Evolutionary conservation across 495 filamentous ascomycete species (phyloP).

Genomic region (Viridothelium virens): DNA sequence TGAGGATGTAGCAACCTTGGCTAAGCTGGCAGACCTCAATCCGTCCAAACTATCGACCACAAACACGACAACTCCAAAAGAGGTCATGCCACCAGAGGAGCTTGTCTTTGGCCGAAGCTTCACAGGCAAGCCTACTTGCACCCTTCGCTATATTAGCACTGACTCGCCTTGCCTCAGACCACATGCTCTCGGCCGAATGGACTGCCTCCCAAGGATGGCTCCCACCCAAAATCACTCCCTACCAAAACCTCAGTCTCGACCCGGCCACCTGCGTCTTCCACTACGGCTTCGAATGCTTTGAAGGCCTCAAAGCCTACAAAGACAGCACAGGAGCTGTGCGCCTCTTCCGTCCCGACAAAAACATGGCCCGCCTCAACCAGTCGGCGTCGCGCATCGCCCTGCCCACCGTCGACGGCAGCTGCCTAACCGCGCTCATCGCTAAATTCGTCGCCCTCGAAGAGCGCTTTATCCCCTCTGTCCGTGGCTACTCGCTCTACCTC

Average conservation of each 20-base stretch:
- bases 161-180: conserved; percentile 50
- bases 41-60: conserved; percentile 64
- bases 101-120: conserved; percentile 84
- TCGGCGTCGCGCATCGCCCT: conserved; percentile 85
- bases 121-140: conserved; percentile 51
- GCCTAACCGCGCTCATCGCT: conserved; percentile 70
- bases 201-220: conserved; percentile 74
- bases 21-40: conserved; percentile 55
- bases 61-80: conserved; percentile 67
- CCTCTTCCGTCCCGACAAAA: conserved; percentile 91
- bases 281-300: conserved; percentile 95
- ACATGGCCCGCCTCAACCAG: conserved; percentile 89
- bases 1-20: conserved; percentile 25
- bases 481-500: conserved; percentile 89
- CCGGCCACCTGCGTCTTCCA: conserved; percentile 96
- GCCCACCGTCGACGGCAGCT: conserved; percentile 65
- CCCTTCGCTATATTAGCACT: background rate
- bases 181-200: conserved; percentile 97
- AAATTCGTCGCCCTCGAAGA: conserved; percentile 71
- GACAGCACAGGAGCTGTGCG: conserved; percentile 64
- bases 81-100: conserved; percentile 61
- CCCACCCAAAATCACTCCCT: conserved; percentile 71
- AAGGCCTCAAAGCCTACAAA: conserved; percentile 98
- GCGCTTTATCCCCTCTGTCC: conserved; percentile 73
- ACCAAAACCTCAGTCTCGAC: conserved; percentile 94